Base-by-base conservation (phyloP, 805 yeast genomes). In the Teunomyces cretensis region DNA sequence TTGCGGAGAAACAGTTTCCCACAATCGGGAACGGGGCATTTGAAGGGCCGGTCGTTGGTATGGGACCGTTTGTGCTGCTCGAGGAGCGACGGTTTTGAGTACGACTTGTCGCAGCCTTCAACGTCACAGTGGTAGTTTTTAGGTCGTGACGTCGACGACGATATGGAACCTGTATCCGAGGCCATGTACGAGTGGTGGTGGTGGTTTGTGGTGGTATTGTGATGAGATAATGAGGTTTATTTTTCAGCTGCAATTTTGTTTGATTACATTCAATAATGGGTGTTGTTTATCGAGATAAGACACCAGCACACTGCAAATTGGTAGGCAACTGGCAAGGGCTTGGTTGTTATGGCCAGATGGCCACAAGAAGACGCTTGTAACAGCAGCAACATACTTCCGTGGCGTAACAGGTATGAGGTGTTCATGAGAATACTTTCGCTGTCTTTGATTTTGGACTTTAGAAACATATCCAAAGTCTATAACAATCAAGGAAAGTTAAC, bases 41-140 rank as follows among this genome's bases (percentile, higher is more conserved):
- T 63, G 57, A 78, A 90, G 0, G 96, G 96, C 47, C 95, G 75
- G 51, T 86, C 92, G 50, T 81, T 79, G 4, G 89, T 80, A 62
- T 90, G 97, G 1, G 90, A 74, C 52, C 90, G 74, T 61, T 75
- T 67, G 64, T 90, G 99, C 56, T 88, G 96, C 30, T 84, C 87
- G 41, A 94, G 69, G 9, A 89, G 71, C 1, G 95, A 83, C 0
- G 97, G 97, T 40, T 92, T 74, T 5, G 86, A 70, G 56, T 89
- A 92, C 1, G 86, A 77, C 61, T 89, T 92, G 26, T 67, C 77
- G 57, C 98, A 94, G 2, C 78, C 84, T 5, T 72, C 76, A 47
- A 71, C 76, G 14, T 74, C 77, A 62, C 98, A 92, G 9, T 62
- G 56, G 58, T 85, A 84, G 17, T 64, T 71, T 56, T 88, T 89